Base-by-base conservation (phyloP, 2,329 filamentous ascomycete genomes). In the Penicillium sp. region DNA sequence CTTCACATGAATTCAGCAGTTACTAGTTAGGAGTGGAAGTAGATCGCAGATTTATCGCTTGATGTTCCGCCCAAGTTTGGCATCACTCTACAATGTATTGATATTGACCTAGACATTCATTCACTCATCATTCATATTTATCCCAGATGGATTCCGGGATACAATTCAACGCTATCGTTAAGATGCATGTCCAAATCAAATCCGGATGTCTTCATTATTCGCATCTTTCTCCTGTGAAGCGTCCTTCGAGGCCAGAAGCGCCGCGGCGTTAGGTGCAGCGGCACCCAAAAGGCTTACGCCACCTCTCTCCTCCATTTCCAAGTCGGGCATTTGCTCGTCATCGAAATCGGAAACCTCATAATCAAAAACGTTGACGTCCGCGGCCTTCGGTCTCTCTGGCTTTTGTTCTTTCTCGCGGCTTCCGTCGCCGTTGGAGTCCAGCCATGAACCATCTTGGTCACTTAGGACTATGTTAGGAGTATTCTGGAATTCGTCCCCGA, bases 231-330 rank as follows among this genome's bases (percentile, higher is more conserved):
- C 53, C 28, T 40, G 36, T 19, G 45, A 39, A 22, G 46, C 42
- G 27, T 42, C 42, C n/a, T 56, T 42, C 22, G 51, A 36, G 14
- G 48, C 25, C 22, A 41, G 40, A 12, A 53, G 52, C 31, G 51
- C 39, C 16, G 42, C 34, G n/a, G 46, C 39, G 25, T 52, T 43
- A 4, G 49, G 45, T 29, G 43, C 35, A n/a, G 52, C 39, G 28
- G 48, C 54, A 19, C 58, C 49, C 19, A 68, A 46, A 19, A 67
- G 50, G 19, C 55, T 54, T 5, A 55, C 48, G 13, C 64, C 57
- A 31, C 43, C 47, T 49, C 58, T 67, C 58, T 75, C 70, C 50
- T 69, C 57, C 72, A 74, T 73, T 56, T 74, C 72, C 44, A 67
- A 66, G 10, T 54, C 60, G 18, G 54, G 49, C 3, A 46, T 55